Percentiles rank a stretch among this genome's conserved stretches.
Conservation (phyloP, 2,329 filamentous ascomycete species). For the Lachnellula hyalina region DNA sequence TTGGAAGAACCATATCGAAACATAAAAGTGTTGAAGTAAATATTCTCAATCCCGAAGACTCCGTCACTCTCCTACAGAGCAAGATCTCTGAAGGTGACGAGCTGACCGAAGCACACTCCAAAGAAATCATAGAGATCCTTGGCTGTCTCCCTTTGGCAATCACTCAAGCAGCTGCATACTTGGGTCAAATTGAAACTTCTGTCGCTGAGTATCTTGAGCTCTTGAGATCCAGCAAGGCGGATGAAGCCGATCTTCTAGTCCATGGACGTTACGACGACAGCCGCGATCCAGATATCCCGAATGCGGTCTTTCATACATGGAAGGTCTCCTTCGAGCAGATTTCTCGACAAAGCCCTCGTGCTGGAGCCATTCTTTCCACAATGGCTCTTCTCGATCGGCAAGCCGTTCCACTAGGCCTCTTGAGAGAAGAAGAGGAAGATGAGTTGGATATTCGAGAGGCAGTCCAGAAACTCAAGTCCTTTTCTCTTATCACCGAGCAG, state of each 20-base stretch:
- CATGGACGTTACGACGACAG: constrained; percentile 29
- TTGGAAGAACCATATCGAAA: not conserved
- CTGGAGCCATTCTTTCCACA: constrained; percentile 11
- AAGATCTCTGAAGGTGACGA: not conserved
- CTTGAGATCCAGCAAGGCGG: constrained; percentile 12
- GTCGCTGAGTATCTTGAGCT: constrained; percentile 32
- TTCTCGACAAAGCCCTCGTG: constrained; percentile 11
- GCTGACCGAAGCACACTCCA: not conserved
- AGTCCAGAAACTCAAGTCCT: constrained; percentile 32
- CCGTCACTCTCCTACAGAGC: not conserved
- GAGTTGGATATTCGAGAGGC: constrained; percentile 29
- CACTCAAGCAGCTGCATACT: constrained; percentile 21
- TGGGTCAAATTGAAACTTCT: constrained; percentile 16
- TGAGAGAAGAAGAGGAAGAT: not conserved
- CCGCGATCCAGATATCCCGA: constrained; percentile 28
- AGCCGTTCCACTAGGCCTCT: constrained; percentile 11
- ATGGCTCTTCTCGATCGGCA: constrained; percentile 14
- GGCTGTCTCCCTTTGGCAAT: constrained; percentile 26
- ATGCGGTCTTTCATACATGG: constrained; percentile 34
- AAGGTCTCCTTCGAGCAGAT: constrained; percentile 34
- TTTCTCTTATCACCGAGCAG: constrained; percentile 31
- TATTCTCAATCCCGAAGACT: not conserved
- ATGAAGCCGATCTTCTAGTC: constrained; percentile 20
- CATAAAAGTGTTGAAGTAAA: not conserved
- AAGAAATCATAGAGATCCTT: constrained; percentile 8